Base-by-base conservation (phyloP, 495 filamentous ascomycete genomes). In the Amniculicola lignicola region DNA sequence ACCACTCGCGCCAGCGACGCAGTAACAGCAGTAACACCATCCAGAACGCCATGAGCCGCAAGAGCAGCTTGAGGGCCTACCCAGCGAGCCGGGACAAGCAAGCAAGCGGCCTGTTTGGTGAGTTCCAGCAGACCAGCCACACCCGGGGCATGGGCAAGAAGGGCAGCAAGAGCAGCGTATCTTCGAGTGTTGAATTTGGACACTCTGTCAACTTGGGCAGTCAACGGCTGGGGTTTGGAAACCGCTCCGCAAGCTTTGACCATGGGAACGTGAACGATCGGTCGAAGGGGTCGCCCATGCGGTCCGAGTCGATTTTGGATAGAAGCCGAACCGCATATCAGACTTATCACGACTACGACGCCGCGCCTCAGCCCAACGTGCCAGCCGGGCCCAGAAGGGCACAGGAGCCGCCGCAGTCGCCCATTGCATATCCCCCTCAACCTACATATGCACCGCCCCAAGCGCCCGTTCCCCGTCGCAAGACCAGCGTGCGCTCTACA, bases 361-460 rank as follows among this genome's bases (percentile, higher is more conserved):
- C 91, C 52, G 93, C 93, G 24, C 92, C 91, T 11, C 90, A 85
- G 18, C 93, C 93, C 19, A 93, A 83, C 35, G 74, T 98, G 42
- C 90, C 90, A 16, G 85, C 76, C 37, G 92, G 91, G 11, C 90
- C 91, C 45, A 79, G 88, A 21, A 24, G 71, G 62, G 15, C 40
- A 18, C 54, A 73, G 28, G 68, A 72, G 40, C 68, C 73, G 59
- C 68, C 72, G 58, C 74, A 66, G 25, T 69, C 70, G 44, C 77
- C 74, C 15, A 67, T 47, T 23, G 36, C 39, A 15, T 51, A 44
- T 39, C 54, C 61, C 19, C 51, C 51, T 9, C 56, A 60, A 36
- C 65, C 59, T 15, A 51, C 51, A n/a, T 59, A 62, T 16, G 41
- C 57, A 11, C 65, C 68, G 16, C 61, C 67, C 18, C 63, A 66